Base-by-base conservation (phyloP, 1,284 basidiomycete genomes). In the Salmacisia buchloeana region DNA sequence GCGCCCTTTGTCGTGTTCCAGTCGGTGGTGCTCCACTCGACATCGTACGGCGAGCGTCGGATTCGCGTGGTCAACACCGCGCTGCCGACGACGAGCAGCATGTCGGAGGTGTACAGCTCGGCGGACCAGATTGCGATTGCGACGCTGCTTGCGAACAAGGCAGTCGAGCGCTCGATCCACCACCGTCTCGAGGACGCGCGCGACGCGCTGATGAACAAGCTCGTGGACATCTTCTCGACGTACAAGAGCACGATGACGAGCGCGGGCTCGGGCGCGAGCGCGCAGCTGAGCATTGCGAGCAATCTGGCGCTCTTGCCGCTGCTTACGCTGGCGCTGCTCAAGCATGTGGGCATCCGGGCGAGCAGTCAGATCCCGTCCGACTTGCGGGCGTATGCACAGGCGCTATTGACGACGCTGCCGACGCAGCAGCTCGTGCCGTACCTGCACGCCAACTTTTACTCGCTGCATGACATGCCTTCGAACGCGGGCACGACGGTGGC, bases 231-330 rank as follows among this genome's bases (percentile, higher is more conserved):
- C 64, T 83, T 98, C 62, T 84, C 86, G 25, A 90, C 92, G 23
- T 98, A 97, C 85, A 97, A 97, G 85, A 87, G 87, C 63, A 96
- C 91, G 71, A 97, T 98, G 89, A 97, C 94, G 5, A 88, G 91
- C 33, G 89, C 90, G 4, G 92, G 92, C 18, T 87, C 89, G 0
- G 93, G 94, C 34, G 92, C 94, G 0, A 92, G 89, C 70, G 92
- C 93, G n/a, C 92, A 96, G 80, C 83, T 99, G 59, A 89, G 91
- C 12, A 86, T 94, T 66, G 88, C 90, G 7, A 90, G 93, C 70
- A 99, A 98, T 81, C 78, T 98, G 83, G 91, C 92, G 83, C 89
- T 94, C 85, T 82, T 99, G 46, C 96, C 96, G 3, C 85, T 97
- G 43, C 82, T 99, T 61, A 83, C 90, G 23, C 88, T 97, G 49